Evolutionary conservation across 768 basidiomycete species (phyloP), one percentile per base, ranked within the genome.

Genomic region (Tulasnella sp.): DNA sequence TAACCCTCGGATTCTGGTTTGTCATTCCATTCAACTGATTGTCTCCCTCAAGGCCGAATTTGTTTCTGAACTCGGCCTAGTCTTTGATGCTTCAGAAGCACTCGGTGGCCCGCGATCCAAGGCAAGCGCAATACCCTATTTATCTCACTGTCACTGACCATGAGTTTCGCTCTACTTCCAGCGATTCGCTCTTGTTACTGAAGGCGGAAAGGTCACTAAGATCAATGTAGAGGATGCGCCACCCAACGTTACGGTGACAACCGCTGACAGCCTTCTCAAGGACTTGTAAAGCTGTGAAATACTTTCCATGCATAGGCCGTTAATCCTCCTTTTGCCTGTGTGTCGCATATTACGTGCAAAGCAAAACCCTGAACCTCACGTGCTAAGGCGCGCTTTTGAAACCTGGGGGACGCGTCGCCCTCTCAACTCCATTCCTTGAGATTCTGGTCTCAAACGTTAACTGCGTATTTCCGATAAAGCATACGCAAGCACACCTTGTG

Each of bases 61-160:
- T 65, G 72, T 78, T 10, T 71, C 76, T 21, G 72, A 73, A 5
- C 67, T 82, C 48, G 85, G 85, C 1, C 75, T 85, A 13, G 63
- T 80, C 38, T 83, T 84, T 61, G 82, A 86, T 63, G 84, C 79
- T 1, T 76, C 81, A 8, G 71, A 73, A 2, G 67, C 81, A 13
- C 78, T 91, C 13, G 88, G 87, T 19, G 78, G 77, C 9, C 79
- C 79, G 1, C 83, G 88, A 45, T 78, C 83, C 51, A 84, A 83
- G 77, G 83, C 80, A 64, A 30, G 69, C 24, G 21, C 23, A 27
- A 17, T 17, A 29, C 19, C 49, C 11, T 45, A 30, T 9, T 19
- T 10, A 8, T 9, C n/a, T 15, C 56, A 5, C n/a, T 21, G 17
- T 43, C 13, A 3, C 47, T 34, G 24, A 45, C 29, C 21, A 21